phyloP scores from a whole-genome alignment of 106 monocot species.

The Vanilla planifolia region DNA sequence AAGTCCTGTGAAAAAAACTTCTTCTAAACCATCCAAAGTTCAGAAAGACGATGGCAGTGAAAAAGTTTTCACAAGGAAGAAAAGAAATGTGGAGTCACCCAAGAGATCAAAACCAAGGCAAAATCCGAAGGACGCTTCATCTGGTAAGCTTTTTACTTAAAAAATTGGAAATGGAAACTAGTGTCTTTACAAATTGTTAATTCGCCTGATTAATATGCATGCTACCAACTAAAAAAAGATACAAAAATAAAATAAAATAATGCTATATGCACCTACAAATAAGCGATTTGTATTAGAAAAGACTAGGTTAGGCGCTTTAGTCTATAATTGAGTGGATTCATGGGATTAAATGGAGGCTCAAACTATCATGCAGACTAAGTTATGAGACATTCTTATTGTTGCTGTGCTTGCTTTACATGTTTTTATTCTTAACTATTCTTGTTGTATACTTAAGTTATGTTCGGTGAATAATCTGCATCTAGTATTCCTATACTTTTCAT shows the following conservation, averaged over 20 bases:
- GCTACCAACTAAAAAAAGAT: not conserved
- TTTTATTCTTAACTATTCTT: too few relatives aligned
- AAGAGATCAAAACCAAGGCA: conserved; percentile 7
- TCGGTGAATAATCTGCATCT: too few relatives aligned
- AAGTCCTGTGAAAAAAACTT: conserved; percentile 6
- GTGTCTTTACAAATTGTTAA: not conserved
- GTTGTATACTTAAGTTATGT: too few relatives aligned
- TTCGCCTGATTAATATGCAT: not conserved
- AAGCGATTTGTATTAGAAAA: too few relatives aligned
- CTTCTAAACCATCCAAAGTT: conserved; percentile 5
- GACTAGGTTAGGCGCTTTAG: too few relatives aligned
- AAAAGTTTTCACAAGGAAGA: conserved; percentile 7
- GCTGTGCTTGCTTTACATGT: too few relatives aligned
- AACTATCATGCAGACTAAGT: too few relatives aligned
- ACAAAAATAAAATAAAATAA: too few relatives aligned
- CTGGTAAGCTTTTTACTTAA: conserved; percentile 7
- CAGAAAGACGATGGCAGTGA: not conserved
- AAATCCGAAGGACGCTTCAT: conserved; percentile 8
- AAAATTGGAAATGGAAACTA: not conserved
- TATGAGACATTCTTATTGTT: too few relatives aligned
- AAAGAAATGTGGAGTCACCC: conserved; percentile 8
- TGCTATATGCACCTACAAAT: too few relatives aligned
- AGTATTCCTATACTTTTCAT: not conserved
- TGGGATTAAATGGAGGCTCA: too few relatives aligned
- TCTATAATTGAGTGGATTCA: too few relatives aligned